Conservation (phyloP, 169 alveolate species). For the Perkinsus olseni region DNA sequence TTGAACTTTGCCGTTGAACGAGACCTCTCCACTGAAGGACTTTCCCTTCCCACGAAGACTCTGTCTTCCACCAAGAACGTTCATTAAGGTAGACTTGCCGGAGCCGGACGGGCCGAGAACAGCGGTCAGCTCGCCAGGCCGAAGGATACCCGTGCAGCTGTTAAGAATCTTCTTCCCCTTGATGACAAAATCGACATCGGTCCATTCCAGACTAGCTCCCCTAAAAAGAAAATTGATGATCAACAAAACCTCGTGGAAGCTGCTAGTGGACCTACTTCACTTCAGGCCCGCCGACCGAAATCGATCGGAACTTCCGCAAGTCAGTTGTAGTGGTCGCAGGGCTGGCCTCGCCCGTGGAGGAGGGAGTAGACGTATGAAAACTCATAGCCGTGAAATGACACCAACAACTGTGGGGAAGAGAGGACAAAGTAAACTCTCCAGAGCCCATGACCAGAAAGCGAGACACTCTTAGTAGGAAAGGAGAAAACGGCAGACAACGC, state of each 20-base stretch:
- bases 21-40: neutral
- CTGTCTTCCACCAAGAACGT: slow-evolving; percentile 11
- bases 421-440: neutral
- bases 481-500: neutral
- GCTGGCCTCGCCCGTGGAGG: neutral
- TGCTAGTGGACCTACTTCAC: neutral
- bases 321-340: neutral
- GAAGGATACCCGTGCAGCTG: neutral
- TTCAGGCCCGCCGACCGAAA: neutral
- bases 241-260: neutral
- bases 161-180: neutral
- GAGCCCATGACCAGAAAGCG: neutral
- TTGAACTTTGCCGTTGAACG: neutral
- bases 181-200: neutral
- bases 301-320: neutral
- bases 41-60: neutral
- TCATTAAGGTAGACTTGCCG: slow-evolving; percentile 65
- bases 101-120: slow-evolving; percentile 73
- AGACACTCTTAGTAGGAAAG: neutral
- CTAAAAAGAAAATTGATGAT: no score
- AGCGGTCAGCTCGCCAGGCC: slow-evolving; percentile 58
- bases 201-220: neutral
- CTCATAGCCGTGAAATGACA: neutral
- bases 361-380: neutral
- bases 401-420: neutral